Conservation (phyloP, 768 basidiomycete genomes). For the Dioszegia crocea region DNA sequence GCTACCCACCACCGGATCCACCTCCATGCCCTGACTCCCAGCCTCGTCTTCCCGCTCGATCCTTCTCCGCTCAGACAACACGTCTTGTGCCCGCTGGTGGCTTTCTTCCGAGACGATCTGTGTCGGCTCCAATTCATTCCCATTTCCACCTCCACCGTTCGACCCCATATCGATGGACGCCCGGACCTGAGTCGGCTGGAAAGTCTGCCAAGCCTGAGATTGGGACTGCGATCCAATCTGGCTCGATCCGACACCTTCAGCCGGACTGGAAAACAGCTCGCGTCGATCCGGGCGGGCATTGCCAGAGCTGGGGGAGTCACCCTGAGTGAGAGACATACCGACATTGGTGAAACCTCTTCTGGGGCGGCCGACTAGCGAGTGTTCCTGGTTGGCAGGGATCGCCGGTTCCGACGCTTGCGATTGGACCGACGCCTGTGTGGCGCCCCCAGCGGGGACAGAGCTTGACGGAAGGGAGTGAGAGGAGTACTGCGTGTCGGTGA, state of each 20-base stretch:
- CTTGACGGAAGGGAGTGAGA: too few relatives aligned
- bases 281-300: not conserved
- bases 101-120: conserved; percentile 9
- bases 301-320: not conserved
- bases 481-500: too few relatives aligned
- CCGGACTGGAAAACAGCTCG: conserved; percentile 3
- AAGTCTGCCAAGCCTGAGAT: not conserved
- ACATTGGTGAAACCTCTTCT: conserved; percentile 2
- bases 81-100: conserved; percentile 1
- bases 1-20: not conserved
- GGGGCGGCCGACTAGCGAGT: not conserved
- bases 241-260: not conserved
- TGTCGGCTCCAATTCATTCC: not conserved
- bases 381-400: not conserved
- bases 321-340: not conserved
- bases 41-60: not conserved
- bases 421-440: not conserved
- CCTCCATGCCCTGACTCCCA: not conserved
- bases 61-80: not conserved
- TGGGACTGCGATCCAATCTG: not conserved
- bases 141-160: not conserved
- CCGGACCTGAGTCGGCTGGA: not conserved
- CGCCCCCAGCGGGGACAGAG: too few relatives aligned
- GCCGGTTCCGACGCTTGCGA: not conserved
- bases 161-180: not conserved